These are phyloP conservation scores for Epichloe sibirici DNA, from an alignment of 2,329 filamentous ascomycete genomes.

Conservation along the genomic window DNA sequence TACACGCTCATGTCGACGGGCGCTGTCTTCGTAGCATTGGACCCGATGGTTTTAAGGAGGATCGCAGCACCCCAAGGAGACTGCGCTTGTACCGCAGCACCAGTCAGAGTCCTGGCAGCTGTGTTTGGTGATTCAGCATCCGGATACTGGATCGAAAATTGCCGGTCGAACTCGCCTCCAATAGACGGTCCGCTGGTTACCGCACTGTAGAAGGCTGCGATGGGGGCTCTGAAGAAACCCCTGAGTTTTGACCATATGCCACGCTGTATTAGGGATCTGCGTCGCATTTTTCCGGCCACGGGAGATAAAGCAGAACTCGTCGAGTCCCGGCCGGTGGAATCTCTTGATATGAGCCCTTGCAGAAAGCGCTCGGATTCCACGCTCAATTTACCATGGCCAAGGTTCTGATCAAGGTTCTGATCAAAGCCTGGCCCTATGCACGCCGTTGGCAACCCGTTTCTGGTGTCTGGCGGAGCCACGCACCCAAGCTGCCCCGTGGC, in stretches of 20 bases:
- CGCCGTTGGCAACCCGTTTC: slow-evolving; percentile 3
- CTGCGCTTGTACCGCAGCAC: background rate
- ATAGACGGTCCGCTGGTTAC: slow-evolving; percentile 5
- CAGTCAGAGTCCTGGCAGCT: background rate
- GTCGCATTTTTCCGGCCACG: background rate
- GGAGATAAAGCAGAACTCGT: background rate
- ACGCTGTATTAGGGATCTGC: slow-evolving; percentile 4
- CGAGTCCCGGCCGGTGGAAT: background rate
- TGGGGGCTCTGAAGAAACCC: background rate
- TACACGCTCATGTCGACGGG: background rate
- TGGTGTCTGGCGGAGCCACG: background rate
- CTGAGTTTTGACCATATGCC: slow-evolving; percentile 2
- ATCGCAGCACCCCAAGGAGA: slow-evolving; percentile 5
- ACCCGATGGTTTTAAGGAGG: slow-evolving; percentile 1
- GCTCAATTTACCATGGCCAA: slow-evolving; percentile 4
- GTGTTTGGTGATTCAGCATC: slow-evolving; percentile 3
- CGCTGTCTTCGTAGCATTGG: background rate
- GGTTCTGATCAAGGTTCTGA: slow-evolving; percentile 2
- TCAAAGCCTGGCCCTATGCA: slow-evolving; percentile 5
- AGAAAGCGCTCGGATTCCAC: slow-evolving; percentile 8
- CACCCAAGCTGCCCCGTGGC: background rate
- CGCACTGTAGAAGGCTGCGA: background rate
- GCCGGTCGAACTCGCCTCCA: slow-evolving; percentile 7
- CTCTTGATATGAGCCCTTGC: background rate
- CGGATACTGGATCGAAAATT: slow-evolving; percentile 12